Percentiles rank a stretch among this genome's conserved stretches.
Conservation (phyloP, 192 early-diverging fungal genomes). For the Oehlia diaphana region DNA sequence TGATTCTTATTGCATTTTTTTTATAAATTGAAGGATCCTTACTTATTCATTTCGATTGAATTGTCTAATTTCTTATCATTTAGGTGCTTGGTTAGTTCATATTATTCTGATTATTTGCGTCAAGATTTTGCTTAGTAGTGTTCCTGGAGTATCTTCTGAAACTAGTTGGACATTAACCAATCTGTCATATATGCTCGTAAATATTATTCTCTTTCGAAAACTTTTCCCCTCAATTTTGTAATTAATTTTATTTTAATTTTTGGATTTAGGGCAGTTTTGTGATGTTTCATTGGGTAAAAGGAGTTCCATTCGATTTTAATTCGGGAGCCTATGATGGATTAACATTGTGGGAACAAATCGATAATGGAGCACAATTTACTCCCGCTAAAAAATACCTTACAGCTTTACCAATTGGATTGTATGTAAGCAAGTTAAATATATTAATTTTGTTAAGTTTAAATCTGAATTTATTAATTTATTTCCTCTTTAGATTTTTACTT, state of each 20-base stretch:
- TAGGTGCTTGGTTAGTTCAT: slow-evolving; percentile 92
- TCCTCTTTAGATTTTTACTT: slow-evolving; percentile 73
- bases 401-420: slow-evolving; percentile 91
- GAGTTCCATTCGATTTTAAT: slow-evolving; percentile 93
- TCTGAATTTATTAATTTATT: too few species aligned
- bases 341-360: slow-evolving; percentile 99
- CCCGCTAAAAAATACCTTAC: slow-evolving; percentile 98
- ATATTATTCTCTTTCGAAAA: slow-evolving; percentile 21
- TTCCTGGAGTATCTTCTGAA: slow-evolving; percentile 91
- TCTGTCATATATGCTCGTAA: slow-evolving; percentile 84
- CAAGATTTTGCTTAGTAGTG: slow-evolving; percentile 75
- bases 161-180: slow-evolving; percentile 97
- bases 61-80: slow-evolving; percentile 5
- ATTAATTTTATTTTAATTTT: not conserved
- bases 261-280: slow-evolving; percentile 80
- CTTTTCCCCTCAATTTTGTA: not conserved
- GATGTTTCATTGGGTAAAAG: slow-evolving; percentile 97
- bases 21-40: not conserved
- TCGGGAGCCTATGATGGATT: slow-evolving; percentile 91
- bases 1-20: not conserved
- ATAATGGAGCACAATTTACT: slow-evolving; percentile 95
- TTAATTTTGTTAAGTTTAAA: not conserved
- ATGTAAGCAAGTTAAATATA: slow-evolving; percentile 47
- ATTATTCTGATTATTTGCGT: slow-evolving; percentile 79
- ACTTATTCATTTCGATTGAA: not conserved